phyloP scores from a whole-genome alignment of 2,329 filamentous ascomycete genomes.

The Graphilbum fragrans region DNA sequence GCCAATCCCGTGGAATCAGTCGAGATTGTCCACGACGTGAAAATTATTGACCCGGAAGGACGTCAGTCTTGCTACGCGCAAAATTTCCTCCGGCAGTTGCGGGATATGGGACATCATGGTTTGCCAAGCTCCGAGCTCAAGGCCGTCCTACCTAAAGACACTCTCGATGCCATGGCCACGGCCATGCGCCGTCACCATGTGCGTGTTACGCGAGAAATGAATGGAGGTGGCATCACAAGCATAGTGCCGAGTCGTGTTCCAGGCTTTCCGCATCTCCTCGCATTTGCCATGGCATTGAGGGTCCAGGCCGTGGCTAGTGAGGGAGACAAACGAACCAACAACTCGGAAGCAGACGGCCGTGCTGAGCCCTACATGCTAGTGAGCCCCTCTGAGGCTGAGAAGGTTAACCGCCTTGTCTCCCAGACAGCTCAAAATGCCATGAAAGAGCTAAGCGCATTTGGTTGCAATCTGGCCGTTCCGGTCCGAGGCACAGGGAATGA shows the following conservation, averaged over 20 bases:
- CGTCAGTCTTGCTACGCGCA: not conserved
- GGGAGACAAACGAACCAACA: not conserved
- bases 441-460: not conserved
- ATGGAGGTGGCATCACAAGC: too few relatives aligned
- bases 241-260: not conserved
- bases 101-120: not conserved
- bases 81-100: not conserved
- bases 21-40: too few relatives aligned
- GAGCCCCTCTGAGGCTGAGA: not conserved
- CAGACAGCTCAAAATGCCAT: too few relatives aligned
- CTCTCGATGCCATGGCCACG: not conserved
- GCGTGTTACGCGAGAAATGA: not conserved
- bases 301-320: not conserved
- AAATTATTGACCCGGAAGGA: not conserved
- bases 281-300: not conserved
- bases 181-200: not conserved
- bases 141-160: not conserved
- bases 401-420: not conserved
- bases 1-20: too few relatives aligned
- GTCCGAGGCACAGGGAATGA: slow-evolving; percentile 1
- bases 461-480: not conserved
- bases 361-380: not conserved
- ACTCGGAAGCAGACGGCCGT: not conserved
- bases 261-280: not conserved
- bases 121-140: not conserved